Base-by-base conservation (phyloP, 768 basidiomycete genomes). In the Porphyrellus cyaneotinctus region DNA sequence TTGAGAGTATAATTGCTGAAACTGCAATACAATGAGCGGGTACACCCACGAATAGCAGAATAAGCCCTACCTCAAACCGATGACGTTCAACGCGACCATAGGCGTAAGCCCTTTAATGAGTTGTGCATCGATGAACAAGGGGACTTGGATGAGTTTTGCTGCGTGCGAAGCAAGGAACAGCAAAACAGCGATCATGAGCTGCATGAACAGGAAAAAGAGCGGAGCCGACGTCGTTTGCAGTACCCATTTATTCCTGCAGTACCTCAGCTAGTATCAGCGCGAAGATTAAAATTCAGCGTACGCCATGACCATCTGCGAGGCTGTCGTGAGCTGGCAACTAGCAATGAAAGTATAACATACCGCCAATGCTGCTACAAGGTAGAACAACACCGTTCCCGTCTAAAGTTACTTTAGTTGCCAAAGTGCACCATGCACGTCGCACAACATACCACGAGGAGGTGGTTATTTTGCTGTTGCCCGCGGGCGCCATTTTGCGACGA, bases 1-100 rank as follows among this genome's bases (percentile, higher is more conserved):
- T 93, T 91, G 53, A 95, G 79, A 36, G 88, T 92, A 65, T 84
- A 93, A 68, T 94, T 95, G 71, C 89, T 90, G 65, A 90, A 87
- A 63, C 89, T 91, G 65, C 28, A n/a, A 12, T 30, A 20, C 41
- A 20, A 13, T 56, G 30, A 58, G 33, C 33, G n/a, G 24, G 36
- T 11, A 37, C 13, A 24, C 14, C 22, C 35, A 26, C 2, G 26
- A 23, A 17, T 6, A 20, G n/a, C n/a, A 22, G 14, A 20, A 45
- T n/a, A n/a, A 15, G 60, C 65, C n/a, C 38, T 64, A 91, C 91
- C 86, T 92, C 52, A 97, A 76, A 6, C 91, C 90, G 30, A 94
- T 63, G 28, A 95, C 84, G 59, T 89, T 95, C 56, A 95, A 73
- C 18, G 70, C 71, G 22, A 94, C 79, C 72, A 88, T 85, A 4